A percentile compares a stretch with the other conserved stretches of the same genome.
Evolutionary conservation across 1,284 basidiomycete genomes (phyloP).

Genomic region (Austroboletus olivaceoglutinosus): DNA sequence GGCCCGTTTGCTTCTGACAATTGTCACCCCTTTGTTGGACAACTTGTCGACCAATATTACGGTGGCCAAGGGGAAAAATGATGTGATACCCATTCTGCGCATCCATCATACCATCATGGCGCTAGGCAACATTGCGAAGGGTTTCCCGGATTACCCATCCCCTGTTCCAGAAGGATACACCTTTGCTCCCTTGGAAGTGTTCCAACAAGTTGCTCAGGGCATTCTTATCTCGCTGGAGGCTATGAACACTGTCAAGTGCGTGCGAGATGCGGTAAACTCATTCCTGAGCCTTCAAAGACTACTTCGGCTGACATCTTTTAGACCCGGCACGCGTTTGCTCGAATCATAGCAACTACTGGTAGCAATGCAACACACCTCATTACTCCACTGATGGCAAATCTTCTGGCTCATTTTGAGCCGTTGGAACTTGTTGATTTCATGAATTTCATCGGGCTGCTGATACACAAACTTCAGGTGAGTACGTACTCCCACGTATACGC

Average conservation of each 20-base stretch:
- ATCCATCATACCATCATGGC: slow-evolving; percentile 98
- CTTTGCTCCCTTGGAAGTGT: slow-evolving; percentile 78
- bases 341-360: slow-evolving; percentile 88
- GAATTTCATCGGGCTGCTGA: slow-evolving; percentile 88
- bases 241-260: slow-evolving; percentile 84
- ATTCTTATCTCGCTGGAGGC: slow-evolving; percentile 86
- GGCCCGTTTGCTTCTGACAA: slow-evolving; percentile 67
- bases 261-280: slow-evolving; percentile 85
- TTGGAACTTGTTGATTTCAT: slow-evolving; percentile 95
- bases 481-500: background rate
- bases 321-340: slow-evolving; percentile 93
- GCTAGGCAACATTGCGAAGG: slow-evolving; percentile 92
- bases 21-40: slow-evolving; percentile 80
- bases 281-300: slow-evolving; percentile 1
- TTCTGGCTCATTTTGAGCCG: slow-evolving; percentile 89
- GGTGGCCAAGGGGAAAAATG: slow-evolving; percentile 52
- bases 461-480: slow-evolving; percentile 88
- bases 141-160: slow-evolving; percentile 88
- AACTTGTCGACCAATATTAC: slow-evolving; percentile 73
- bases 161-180: slow-evolving; percentile 64
- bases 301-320: slow-evolving; percentile 33
- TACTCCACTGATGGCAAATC: slow-evolving; percentile 82
- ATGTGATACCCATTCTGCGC: slow-evolving; percentile 76
- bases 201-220: slow-evolving; percentile 86
- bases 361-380: slow-evolving; percentile 80